Conservation (phyloP, 768 basidiomycete genomes). For the Boletus pseudo-olivaceus region DNA sequence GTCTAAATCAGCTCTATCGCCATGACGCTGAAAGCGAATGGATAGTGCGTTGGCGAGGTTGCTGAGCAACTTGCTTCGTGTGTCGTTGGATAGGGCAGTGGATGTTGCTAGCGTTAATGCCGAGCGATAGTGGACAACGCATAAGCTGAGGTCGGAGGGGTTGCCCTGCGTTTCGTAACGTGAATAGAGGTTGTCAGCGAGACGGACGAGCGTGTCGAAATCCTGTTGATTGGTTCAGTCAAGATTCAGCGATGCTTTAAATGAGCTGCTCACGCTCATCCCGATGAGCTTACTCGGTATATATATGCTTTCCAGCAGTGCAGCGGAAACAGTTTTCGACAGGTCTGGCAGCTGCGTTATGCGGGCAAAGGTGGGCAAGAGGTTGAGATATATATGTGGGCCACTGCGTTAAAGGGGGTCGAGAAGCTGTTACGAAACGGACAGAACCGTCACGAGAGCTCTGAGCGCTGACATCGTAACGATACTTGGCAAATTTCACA, state of each 20-base stretch:
- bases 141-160: constrained; percentile 24
- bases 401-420: constrained; percentile 4
- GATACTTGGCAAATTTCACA: background rate
- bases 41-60: constrained; percentile 29
- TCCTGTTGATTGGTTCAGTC: constrained; percentile 13
- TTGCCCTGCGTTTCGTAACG: constrained; percentile 21
- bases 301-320: background rate
- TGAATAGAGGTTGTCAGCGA: constrained; percentile 24
- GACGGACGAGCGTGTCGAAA: constrained; percentile 20
- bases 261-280: constrained; percentile 18
- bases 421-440: constrained; percentile 12
- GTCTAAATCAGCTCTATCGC: constrained; percentile 25
- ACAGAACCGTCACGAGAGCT: constrained; percentile 2
- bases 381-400: constrained; percentile 15
- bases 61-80: constrained; percentile 23
- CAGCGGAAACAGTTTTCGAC: background rate
- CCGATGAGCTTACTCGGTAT: background rate
- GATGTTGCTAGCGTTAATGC: constrained; percentile 24
- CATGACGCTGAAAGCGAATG: constrained; percentile 26
- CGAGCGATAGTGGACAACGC: constrained; percentile 26
- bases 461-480: constrained; percentile 2
- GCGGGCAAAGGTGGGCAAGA: background rate
- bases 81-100: constrained; percentile 16
- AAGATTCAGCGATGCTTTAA: background rate
- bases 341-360: background rate